These are phyloP conservation scores for Paramecium primaurelia DNA, from an alignment of 73 alveolate species.

Conservation along the genomic window DNA sequence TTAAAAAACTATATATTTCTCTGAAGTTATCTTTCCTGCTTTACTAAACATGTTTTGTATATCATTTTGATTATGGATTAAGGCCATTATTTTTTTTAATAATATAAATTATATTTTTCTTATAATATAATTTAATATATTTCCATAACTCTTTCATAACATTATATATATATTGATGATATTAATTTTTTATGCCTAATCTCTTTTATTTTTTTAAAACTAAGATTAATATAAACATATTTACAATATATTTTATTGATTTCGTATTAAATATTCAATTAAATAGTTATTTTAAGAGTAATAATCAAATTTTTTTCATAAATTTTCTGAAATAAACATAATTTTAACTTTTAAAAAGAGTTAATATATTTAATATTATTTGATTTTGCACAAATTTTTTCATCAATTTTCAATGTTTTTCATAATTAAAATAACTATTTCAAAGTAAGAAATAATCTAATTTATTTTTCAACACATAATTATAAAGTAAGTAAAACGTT, in stretches of 20 bases:
- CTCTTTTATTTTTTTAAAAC: too few species aligned
- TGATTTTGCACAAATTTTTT: not conserved
- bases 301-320: not conserved
- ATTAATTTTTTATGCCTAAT: too few species aligned
- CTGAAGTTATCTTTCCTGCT: slow-evolving; percentile 62
- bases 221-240: too few species aligned
- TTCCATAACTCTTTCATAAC: too few species aligned
- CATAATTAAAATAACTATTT: not conserved
- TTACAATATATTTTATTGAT: too few species aligned
- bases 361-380: too few species aligned
- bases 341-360: not conserved
- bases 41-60: slow-evolving; percentile 49
- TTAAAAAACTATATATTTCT: slow-evolving; percentile 54
- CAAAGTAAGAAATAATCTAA: too few species aligned
- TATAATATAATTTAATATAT: too few species aligned
- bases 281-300: not conserved
- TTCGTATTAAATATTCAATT: not conserved
- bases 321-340: too few species aligned
- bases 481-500: too few species aligned
- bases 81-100: not conserved
- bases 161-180: too few species aligned
- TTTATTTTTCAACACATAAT: too few species aligned
- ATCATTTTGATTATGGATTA: slow-evolving; percentile 38
- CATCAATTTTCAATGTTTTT: not conserved
- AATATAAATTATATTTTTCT: not conserved